Evolutionary conservation across 257 asterid genomes (phyloP), one percentile per base, ranked within the genome.

Genomic region (Echium plantagineum): DNA sequence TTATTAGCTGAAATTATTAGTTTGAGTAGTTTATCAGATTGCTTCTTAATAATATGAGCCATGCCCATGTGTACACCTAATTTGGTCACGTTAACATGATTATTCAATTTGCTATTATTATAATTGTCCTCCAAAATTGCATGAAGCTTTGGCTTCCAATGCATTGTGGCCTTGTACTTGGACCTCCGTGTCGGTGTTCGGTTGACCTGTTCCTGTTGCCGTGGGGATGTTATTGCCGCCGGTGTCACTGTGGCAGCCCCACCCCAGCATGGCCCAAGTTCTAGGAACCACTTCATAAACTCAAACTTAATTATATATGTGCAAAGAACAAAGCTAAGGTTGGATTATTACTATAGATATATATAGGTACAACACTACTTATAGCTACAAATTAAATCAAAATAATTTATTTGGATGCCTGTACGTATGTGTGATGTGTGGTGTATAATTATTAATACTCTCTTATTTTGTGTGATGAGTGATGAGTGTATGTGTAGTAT

Each of bases 121-220:
- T 64, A 75, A n/a, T 54, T 59, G 59, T 74, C 75, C 66, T 83
- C 90, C 1, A 79, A 68, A 31, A 83, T 83, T 3, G 52, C 72
- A 7, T 61, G 73, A 46, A 83, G 86, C 49, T 63, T 75, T 9
- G 90, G 86, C 62, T 75, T 74, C 90, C 90, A 80, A 24, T 75
- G 60, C 42, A 42, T 58, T 0, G 52, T 55, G 3, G 31, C 64
- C 58, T 66, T 38, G 54, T 66, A 62, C 49, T 60, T n/a, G 30
- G 74, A 9, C 58, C 61, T 48, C 24, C 16, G 63, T 52, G 60
- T 15, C 59, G 48, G 22, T 6, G 15, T 24, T 58, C 26, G 60
- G 57, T 21, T 32, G 13, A 31, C 67, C 57, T 58, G 74, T 57
- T 55, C 65, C 49, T 56, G 28, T 24, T 13, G 32, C 57, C 32